Percentiles rank a stretch among this genome's conserved stretches.
Conservation (phyloP, 1,284 basidiomycete species). For the Sanghuangporus sanghuang region DNA sequence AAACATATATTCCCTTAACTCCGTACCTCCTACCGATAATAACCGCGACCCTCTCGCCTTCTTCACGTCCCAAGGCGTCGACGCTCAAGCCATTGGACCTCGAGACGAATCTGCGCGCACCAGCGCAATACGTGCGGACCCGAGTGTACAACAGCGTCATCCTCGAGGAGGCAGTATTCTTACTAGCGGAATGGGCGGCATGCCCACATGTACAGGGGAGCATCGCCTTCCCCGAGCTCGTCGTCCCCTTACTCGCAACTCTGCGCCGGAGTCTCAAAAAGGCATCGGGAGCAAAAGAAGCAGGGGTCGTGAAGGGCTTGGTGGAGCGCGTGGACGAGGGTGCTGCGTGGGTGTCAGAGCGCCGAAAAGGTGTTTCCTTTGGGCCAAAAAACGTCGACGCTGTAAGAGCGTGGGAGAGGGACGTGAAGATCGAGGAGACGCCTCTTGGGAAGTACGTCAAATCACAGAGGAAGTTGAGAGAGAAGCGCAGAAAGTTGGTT, state of each 20-base stretch:
- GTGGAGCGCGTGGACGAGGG: constrained; percentile 85
- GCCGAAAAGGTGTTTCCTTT: constrained; percentile 65
- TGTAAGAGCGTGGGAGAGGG: constrained; percentile 70
- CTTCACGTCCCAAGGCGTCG: constrained; percentile 77
- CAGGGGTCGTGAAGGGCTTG: constrained; percentile 60
- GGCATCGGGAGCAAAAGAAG: constrained; percentile 49
- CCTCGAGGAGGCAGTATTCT: constrained; percentile 75
- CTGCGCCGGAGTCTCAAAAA: constrained; percentile 70
- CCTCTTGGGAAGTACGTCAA: constrained; percentile 80
- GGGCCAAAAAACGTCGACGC: constrained; percentile 65
- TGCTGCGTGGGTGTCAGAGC: constrained; percentile 69
- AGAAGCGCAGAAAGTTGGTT: constrained; percentile 66
- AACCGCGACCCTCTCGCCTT: constrained; percentile 70
- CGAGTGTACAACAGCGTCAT: constrained; percentile 82
- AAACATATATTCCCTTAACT: constrained; percentile 85
- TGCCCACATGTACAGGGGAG: constrained; percentile 65
- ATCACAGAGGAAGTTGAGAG: constrained; percentile 76
- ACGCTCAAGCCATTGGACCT: constrained; percentile 89
- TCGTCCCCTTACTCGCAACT: constrained; percentile 76
- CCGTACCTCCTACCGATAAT: constrained; percentile 88
- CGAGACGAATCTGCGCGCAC: constrained; percentile 82
- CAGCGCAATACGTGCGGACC: constrained; percentile 87
- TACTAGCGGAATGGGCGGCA: constrained; percentile 77
- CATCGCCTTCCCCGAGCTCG: constrained; percentile 92
- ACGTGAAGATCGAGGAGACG: constrained; percentile 57